phyloP scores from a whole-genome alignment of 2,329 filamentous ascomycete species.

The Aureobasidium sp. region DNA sequence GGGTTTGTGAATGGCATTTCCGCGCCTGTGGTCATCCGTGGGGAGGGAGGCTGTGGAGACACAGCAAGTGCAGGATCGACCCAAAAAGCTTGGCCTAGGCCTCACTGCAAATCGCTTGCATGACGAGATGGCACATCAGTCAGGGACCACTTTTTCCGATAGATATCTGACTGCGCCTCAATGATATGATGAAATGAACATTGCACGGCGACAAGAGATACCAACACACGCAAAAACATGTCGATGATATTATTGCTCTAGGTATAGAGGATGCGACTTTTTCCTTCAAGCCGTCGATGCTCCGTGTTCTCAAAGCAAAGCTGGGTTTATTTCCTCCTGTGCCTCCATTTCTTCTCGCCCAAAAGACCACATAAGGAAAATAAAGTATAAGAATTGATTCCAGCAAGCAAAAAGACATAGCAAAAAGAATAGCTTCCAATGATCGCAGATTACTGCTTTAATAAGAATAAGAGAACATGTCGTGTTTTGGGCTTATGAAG shows the following conservation, averaged over 20 bases:
- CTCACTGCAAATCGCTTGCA: neutral
- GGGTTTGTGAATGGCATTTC: neutral
- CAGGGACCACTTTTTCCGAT: constrained; percentile 1
- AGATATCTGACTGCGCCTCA: neutral
- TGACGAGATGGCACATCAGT: constrained; percentile 1
- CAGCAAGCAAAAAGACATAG: neutral
- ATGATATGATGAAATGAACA: neutral
- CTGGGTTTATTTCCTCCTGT: neutral
- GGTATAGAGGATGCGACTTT: constrained; percentile 4
- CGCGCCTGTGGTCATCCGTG: neutral
- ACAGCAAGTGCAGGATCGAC: constrained; percentile 3
- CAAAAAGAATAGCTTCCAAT: neutral
- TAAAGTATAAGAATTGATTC: neutral
- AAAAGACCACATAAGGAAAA: neutral
- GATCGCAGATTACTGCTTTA: neutral
- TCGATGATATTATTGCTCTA: neutral
- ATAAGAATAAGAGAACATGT: neutral
- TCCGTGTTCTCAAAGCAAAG: neutral
- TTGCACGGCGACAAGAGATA: too few relatives aligned
- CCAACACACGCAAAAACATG: too few relatives aligned
- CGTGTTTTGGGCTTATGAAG: neutral
- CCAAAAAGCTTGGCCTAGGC: constrained; percentile 10
- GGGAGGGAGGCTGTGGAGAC: constrained; percentile 2
- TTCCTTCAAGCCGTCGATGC: too few relatives aligned
- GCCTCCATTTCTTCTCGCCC: neutral